Percentiles rank a stretch among this genome's conserved stretches.
These are phyloP conservation scores for Fusarium fujikuroi DNA, from an alignment of 2,329 filamentous ascomycete genomes.

Conservation along the genomic window DNA sequence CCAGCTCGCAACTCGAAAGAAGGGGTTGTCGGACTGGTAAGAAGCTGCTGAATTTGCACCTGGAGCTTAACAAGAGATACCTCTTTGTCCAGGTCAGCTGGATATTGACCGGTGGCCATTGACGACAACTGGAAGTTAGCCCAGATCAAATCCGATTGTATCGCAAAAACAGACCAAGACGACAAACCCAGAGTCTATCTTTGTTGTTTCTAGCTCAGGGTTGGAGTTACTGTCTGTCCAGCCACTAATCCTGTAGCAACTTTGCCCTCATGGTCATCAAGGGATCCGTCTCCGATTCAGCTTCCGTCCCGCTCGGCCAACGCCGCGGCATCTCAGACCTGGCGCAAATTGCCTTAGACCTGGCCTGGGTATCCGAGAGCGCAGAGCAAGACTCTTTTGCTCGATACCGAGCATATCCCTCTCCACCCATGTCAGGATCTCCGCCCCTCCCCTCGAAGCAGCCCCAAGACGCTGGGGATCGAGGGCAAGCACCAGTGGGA, in stretches of 20 bases:
- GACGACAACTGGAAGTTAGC: constrained; percentile 1
- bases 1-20: constrained; percentile 13
- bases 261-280: constrained; percentile 65
- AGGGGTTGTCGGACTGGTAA: constrained; percentile 10
- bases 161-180: neutral
- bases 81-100: neutral
- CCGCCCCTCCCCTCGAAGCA: constrained; percentile 68
- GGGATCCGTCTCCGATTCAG: constrained; percentile 55
- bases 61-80: neutral
- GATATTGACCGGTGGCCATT: constrained; percentile 6
- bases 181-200: neutral
- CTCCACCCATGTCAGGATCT: constrained; percentile 80
- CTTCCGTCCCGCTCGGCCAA: constrained; percentile 63
- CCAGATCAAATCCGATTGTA: constrained; percentile 9
- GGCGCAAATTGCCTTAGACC: constrained; percentile 63
- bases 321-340: constrained; percentile 67
- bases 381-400: constrained; percentile 62
- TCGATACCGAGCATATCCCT: constrained; percentile 72
- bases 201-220: constrained; percentile 26
- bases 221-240: constrained; percentile 28
- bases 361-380: constrained; percentile 61
- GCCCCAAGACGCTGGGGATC: constrained; percentile 67
- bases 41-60: neutral
- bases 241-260: constrained; percentile 37
- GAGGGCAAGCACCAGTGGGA: constrained; percentile 57